Evolutionary conservation across 176 grass and related monocot genomes (phyloP), one percentile per base, ranked within the genome.

Genomic region (Carex parvula): DNA sequence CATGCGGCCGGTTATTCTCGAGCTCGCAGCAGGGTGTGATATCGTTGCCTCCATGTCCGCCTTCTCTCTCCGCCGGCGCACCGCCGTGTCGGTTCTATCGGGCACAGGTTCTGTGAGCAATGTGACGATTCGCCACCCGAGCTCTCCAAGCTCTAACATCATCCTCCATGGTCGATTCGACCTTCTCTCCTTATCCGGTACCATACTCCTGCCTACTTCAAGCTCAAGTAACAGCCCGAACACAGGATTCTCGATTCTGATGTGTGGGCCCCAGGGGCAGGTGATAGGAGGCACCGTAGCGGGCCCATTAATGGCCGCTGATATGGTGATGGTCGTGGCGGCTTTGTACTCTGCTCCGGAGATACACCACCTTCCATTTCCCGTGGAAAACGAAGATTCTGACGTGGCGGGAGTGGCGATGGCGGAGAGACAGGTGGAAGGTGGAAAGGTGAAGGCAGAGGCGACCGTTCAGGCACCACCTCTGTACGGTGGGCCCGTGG

Each of bases 211-310:
- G 0, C 39, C 84, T n/a, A 71, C 81, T 17, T 39, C 79, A 0
- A 1, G 70, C 42, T 16, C 70, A 0, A 81, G 6, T 0, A 78
- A 48, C 29, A 64, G 46, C 0, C 21, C 22, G 0, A 67, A 78
- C 3, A 53, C 83, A 1, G 72, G 81, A 32, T 94, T 98, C 85
- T 63, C 96, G 0, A 82, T 99, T 66, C 88, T 93, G 10, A 68
- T 99, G 0, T 86, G 88, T 0, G 88, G 88, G 3, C 70, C 77
- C 0, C 91, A 87, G 0, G 96, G 96, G 22, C 93, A 99, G 81
- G 96, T 99, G 53, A 90, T 99, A 54, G 96, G 96, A 1, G 96
- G 96, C 8, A 92, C 85, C 48, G 65, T 99, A n/a, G 91, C 87
- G 0, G 96, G 93, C 2, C 86, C 80, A 55, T 80, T 99, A 88